Conservation (phyloP, 2,329 filamentous ascomycete species). For the Fusarium sp. region DNA sequence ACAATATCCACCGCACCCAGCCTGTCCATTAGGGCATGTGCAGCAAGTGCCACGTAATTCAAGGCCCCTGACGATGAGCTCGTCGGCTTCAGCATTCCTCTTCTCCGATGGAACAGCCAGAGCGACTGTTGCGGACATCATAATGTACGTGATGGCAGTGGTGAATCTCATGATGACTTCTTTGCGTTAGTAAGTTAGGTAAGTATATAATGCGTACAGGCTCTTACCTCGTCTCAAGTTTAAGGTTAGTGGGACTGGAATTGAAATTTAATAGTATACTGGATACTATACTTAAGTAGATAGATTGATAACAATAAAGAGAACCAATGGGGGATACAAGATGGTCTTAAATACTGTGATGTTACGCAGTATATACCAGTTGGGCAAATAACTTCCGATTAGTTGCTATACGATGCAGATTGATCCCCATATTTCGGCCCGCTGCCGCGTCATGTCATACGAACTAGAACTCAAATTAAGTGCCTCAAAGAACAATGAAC, state of each 20-base stretch:
- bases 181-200: background rate
- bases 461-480: background rate
- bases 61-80: background rate
- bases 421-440: background rate
- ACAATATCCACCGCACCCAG: background rate
- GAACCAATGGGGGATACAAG: accelerated
- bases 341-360: background rate
- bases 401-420: background rate
- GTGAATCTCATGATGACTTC: background rate
- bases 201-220: accelerated
- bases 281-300: accelerated
- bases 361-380: background rate
- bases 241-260: background rate
- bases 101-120: background rate
- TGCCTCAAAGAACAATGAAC: too few relatives aligned
- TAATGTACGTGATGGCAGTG: background rate
- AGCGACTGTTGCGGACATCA: background rate
- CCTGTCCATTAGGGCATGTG: background rate
- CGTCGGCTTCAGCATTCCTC: background rate
- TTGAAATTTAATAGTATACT: background rate
- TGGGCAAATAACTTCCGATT: too few relatives aligned
- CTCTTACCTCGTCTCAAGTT: background rate
- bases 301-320: accelerated
- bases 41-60: background rate
- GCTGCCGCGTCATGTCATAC: background rate